These are phyloP conservation scores for Pleurotus ostreatus DNA, from an alignment of 768 basidiomycete species.

Conservation along the genomic window DNA sequence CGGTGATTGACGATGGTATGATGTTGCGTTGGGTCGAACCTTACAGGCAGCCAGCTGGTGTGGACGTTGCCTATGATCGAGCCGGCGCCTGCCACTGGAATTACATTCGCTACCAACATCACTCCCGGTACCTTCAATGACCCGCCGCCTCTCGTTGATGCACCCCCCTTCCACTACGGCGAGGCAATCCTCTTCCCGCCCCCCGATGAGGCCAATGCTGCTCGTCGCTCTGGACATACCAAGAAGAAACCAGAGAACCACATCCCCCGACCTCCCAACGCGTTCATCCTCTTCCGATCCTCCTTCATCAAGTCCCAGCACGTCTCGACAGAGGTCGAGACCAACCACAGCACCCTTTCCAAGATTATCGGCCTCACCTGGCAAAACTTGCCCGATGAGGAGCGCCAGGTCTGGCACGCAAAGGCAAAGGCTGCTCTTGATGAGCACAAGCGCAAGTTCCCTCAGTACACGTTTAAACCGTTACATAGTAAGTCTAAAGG, in stretches of 20 bases:
- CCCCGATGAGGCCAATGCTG: conserved; percentile 23
- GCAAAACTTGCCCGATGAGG: conserved; percentile 73
- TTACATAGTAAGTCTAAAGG: conserved; percentile 44
- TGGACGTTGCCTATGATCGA: conserved; percentile 42
- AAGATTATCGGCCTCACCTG: conserved; percentile 85
- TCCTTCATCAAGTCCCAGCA: conserved; percentile 78
- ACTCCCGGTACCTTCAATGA: conserved; percentile 58
- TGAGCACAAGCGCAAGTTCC: conserved; percentile 73
- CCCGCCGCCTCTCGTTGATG: conserved; percentile 32
- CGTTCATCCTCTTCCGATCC: conserved; percentile 84
- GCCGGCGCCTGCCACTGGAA: conserved; percentile 24
- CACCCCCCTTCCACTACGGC: conserved; percentile 18
- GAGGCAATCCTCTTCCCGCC: conserved; percentile 61
- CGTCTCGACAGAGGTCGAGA: conserved; percentile 74
- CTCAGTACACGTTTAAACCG: conserved; percentile 73
- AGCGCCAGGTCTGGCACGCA: conserved; percentile 72
- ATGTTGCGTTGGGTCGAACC: conserved; percentile 1
- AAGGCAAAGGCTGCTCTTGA: conserved; percentile 71
- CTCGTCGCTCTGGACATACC: conserved; percentile 49
- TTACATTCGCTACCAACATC: conserved; percentile 56
- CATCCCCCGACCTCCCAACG: conserved; percentile 82
- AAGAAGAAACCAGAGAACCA: conserved; percentile 74
- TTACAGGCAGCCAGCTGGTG: conserved; percentile 37
- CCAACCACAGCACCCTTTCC: conserved; percentile 77
- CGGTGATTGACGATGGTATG: conserved; percentile 5